Percentiles rank a stretch among this genome's conserved stretches.
Conservation (phyloP, 2,329 filamentous ascomycete genomes). For the Leptographium flavum region DNA sequence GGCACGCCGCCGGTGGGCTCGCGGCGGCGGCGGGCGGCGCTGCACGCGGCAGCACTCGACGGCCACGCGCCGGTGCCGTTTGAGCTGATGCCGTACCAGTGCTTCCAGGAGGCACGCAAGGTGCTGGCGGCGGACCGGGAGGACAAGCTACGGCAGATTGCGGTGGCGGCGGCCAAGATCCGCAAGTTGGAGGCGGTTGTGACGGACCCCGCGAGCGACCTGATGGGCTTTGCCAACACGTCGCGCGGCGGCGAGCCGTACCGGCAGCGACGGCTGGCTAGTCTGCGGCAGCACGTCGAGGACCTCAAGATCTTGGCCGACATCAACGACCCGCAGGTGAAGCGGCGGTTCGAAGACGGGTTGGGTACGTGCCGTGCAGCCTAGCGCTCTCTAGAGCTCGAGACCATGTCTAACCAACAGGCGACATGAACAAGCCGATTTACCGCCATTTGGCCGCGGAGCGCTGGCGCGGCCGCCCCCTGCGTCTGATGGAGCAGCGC, state of each 20-base stretch:
- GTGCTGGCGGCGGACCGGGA: slow-evolving; percentile 65
- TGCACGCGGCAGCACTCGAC: slow-evolving; percentile 27
- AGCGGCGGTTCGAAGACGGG: slow-evolving; percentile 88
- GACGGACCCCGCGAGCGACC: neutral
- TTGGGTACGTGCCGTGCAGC: slow-evolving; percentile 60
- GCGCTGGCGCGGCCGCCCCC: slow-evolving; percentile 78
- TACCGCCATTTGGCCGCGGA: slow-evolving; percentile 79
- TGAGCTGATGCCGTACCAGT: slow-evolving; percentile 90
- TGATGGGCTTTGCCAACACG: slow-evolving; percentile 30
- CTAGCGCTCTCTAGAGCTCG: neutral
- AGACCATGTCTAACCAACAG: slow-evolving; percentile 28
- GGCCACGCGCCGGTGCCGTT: slow-evolving; percentile 61
- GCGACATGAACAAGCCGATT: slow-evolving; percentile 91
- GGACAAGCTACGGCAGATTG: slow-evolving; percentile 65
- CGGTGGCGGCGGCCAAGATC: slow-evolving; percentile 53
- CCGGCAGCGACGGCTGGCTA: slow-evolving; percentile 53
- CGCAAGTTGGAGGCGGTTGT: slow-evolving; percentile 43
- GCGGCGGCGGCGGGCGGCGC: slow-evolving; percentile 63
- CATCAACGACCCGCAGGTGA: slow-evolving; percentile 87
- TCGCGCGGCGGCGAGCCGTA: slow-evolving; percentile 47
- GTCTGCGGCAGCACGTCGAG: slow-evolving; percentile 60
- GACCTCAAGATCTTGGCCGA: slow-evolving; percentile 78
- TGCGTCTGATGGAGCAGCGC: slow-evolving; percentile 68
- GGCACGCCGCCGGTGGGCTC: slow-evolving; percentile 68
- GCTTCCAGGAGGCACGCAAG: slow-evolving; percentile 89